Evolutionary conservation across 2,329 filamentous ascomycete species (phyloP), one percentile per base, ranked within the genome.

Genomic region (Drechslerella dactyloides): DNA sequence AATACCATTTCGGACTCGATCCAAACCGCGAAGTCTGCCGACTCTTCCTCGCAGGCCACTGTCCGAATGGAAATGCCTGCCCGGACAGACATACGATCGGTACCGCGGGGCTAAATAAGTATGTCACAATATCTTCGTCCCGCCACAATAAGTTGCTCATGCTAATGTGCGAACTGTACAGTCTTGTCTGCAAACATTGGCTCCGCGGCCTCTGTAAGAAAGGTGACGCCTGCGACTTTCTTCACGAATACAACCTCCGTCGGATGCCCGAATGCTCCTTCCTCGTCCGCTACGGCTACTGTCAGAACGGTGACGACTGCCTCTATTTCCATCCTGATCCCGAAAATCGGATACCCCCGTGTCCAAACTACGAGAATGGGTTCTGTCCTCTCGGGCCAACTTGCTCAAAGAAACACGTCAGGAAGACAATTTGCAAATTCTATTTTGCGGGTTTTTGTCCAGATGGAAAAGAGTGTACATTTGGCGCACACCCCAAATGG

Each of bases 201-300:
- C 87, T 97, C 78, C 90, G 96, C 75, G 93, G 93, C 0, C 86
- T 99, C 19, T 99, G 94, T 84, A 99, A 99, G 79, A 97, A 97
- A 81, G 94, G 93, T 77, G 89, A 97, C 78, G 87, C 88, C 76
- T 99, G 94, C 87, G 94, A 99, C 82, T 99, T 97, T 78, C 84
- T 97, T 54, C 94, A 99, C 84, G 94, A 97, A 81, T 99, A 97
- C 83, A 97, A 99, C 81, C 85, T 99, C 44, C 88, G 94, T 74
- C 93, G 94, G 80, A 97, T 97, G 91, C 93, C 94, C 74, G 94
- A 97, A 82, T 99, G 94, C 82, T 96, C 96, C 78, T 96, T 96
- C 81, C 97, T 93, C 81, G 88, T 92, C 66, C 86, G 92, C 73
- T 96, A 94, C 78, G 91, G 91, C 63, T 97, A 96, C 80, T 99